Conservation (phyloP, 768 basidiomycete genomes). For the Mycena albidolilacea region DNA sequence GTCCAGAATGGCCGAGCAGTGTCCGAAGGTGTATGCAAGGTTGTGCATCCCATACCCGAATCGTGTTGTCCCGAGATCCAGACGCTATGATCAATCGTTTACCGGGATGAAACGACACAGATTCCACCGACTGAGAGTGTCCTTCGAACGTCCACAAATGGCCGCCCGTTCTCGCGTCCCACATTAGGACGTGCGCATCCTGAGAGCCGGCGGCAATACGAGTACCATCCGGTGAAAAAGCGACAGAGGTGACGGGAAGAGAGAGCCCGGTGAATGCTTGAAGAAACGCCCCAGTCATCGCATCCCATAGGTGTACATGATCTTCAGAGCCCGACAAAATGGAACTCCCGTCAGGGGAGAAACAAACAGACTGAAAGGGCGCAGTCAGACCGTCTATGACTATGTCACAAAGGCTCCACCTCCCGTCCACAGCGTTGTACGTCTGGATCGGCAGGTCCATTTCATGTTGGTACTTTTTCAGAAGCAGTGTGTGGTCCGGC, state of each 20-base stretch:
- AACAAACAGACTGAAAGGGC: neutral
- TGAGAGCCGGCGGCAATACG: neutral
- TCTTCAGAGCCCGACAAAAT: neutral
- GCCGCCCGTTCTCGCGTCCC: neutral
- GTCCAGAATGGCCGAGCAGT: neutral
- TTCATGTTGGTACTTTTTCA: neutral
- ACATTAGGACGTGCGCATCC: neutral
- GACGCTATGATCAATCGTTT: neutral
- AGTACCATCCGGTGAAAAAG: slow-evolving; percentile 4
- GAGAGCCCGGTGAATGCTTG: neutral
- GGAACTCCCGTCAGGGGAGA: neutral
- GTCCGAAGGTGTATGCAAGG: neutral
- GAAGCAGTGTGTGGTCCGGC: neutral
- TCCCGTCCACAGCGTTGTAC: neutral
- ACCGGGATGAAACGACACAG: neutral
- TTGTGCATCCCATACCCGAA: neutral
- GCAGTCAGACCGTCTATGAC: neutral
- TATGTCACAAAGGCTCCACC: neutral
- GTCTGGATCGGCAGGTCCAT: slow-evolving; percentile 1
- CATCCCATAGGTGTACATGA: slow-evolving; percentile 4
- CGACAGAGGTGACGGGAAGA: neutral
- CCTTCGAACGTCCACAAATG: neutral
- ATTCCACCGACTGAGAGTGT: neutral
- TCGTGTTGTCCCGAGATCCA: neutral
- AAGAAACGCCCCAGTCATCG: neutral